Conservation (phyloP, 148 eudicot genomes). For the Agrostemma githago region DNA sequence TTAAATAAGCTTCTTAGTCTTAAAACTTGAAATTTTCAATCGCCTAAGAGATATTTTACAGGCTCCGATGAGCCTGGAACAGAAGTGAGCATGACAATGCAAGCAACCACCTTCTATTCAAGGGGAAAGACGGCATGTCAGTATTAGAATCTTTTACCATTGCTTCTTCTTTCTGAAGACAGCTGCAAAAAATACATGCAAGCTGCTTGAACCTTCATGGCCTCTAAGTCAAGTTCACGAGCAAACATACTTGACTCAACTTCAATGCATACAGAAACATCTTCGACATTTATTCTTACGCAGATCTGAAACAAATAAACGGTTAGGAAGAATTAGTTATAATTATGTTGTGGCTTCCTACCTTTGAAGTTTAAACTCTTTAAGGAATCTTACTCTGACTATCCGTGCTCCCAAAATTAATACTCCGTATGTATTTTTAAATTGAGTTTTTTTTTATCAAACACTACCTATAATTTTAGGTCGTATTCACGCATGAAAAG, state of each 20-base stretch:
- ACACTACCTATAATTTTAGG: too few species aligned
- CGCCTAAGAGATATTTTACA: neutral
- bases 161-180: conserved; percentile 52
- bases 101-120: neutral
- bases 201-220: conserved; percentile 69
- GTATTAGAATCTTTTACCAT: conserved; percentile 38
- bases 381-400: neutral
- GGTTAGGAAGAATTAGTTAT: neutral
- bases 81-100: neutral
- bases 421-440: neutral
- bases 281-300: conserved; percentile 55
- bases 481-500: too few species aligned
- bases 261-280: conserved; percentile 42
- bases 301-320: conserved; percentile 42
- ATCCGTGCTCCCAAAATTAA: neutral
- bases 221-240: conserved; percentile 50
- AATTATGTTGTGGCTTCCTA: conserved; percentile 3
- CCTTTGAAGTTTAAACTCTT: neutral
- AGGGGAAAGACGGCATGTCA: conserved; percentile 4
- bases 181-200: conserved; percentile 77
- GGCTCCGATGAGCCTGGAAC: neutral
- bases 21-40: neutral
- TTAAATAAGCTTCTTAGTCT: neutral
- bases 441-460: too few species aligned
- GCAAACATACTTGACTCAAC: conserved; percentile 34